Conservation (phyloP, 345 rosid species). For the Geranium brycei region DNA sequence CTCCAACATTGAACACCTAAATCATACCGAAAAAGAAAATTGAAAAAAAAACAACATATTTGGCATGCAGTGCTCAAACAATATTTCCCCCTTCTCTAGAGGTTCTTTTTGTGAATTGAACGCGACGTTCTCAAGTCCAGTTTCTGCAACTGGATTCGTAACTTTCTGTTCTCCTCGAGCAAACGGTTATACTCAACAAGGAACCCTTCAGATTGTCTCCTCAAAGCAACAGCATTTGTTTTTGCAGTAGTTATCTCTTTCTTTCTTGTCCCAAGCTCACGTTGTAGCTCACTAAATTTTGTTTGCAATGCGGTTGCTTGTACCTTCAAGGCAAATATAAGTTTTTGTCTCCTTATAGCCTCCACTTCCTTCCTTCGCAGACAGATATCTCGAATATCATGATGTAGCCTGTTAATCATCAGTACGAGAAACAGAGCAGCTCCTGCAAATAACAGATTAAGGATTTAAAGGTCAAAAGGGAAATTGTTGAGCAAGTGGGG, state of each 20-base stretch:
- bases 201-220: slow-evolving; percentile 92
- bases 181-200: slow-evolving; percentile 80
- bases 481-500: too few species aligned
- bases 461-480: slow-evolving; percentile 1
- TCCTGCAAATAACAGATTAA: slow-evolving; percentile 38
- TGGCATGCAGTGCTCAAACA: slow-evolving; percentile 3
- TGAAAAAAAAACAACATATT: background rate
- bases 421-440: slow-evolving; percentile 57
- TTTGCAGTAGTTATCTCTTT: slow-evolving; percentile 46
- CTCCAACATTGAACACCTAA: slow-evolving; percentile 9
- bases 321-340: slow-evolving; percentile 41
- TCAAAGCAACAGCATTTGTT: slow-evolving; percentile 62
- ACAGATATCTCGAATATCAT: slow-evolving; percentile 75
- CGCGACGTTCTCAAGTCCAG: slow-evolving; percentile 43
- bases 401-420: slow-evolving; percentile 84
- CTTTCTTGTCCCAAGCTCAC: slow-evolving; percentile 36
- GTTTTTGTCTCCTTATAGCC: slow-evolving; percentile 53
- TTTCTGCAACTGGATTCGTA: slow-evolving; percentile 51
- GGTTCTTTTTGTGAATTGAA: slow-evolving; percentile 22
- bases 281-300: slow-evolving; percentile 37
- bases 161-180: slow-evolving; percentile 66
- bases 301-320: slow-evolving; percentile 25
- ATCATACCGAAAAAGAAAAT: background rate
- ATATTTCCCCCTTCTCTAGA: too few species aligned
- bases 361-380: slow-evolving; percentile 72